Evolutionary conservation across 1,284 basidiomycete genomes (phyloP).

Genomic region (Xanthoconium separans): DNA sequence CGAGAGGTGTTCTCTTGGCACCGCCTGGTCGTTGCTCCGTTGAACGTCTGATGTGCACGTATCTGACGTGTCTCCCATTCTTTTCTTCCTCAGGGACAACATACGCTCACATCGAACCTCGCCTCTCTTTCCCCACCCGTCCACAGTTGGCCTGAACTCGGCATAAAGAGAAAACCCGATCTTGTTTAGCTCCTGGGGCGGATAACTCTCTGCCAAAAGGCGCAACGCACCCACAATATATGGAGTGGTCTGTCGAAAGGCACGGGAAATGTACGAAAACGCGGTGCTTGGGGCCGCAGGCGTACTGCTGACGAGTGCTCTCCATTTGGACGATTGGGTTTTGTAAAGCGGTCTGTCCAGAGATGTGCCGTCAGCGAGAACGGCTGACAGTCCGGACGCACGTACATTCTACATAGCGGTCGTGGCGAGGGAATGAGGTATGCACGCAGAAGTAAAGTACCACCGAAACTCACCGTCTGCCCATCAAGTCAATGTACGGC

Average conservation of each 20-base stretch:
- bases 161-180: conserved; percentile 74
- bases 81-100: conserved; percentile 49
- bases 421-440: not conserved
- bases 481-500: conserved; percentile 91
- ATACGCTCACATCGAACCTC: conserved; percentile 65
- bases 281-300: conserved; percentile 74
- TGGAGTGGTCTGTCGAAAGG: conserved; percentile 75
- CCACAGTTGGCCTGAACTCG: conserved; percentile 69
- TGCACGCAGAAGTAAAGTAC: not conserved
- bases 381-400: not conserved
- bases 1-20: not conserved
- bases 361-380: not conserved
- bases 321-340: conserved; percentile 70
- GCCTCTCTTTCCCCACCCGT: conserved; percentile 74
- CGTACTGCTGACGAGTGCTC: conserved; percentile 74
- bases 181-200: conserved; percentile 64
- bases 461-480: conserved; percentile 61
- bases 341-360: conserved; percentile 74
- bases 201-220: conserved; percentile 71
- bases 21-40: not conserved
- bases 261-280: conserved; percentile 79
- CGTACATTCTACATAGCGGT: conserved; percentile 50
- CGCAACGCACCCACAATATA: conserved; percentile 79
- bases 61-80: not conserved
- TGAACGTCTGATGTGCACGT: not conserved